Evolutionary conservation across 2,329 filamentous ascomycete species (phyloP).

Genomic region (Fusarium tjaetaba): DNA sequence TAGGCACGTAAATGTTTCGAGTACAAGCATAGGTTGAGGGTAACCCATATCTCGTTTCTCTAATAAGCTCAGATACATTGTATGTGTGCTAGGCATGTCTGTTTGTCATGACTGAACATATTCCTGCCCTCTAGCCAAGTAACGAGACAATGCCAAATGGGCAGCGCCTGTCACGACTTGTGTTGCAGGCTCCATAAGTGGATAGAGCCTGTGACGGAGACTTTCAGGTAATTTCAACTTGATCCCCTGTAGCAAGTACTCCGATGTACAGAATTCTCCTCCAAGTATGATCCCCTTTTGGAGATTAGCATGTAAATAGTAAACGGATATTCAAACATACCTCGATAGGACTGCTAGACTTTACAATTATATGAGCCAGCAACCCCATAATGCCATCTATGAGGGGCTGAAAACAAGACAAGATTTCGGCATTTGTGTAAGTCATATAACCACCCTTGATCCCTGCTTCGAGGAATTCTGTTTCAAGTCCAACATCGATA

Average conservation of each 20-base stretch:
- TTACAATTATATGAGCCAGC: background rate
- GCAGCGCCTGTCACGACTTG: background rate
- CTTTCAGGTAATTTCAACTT: background rate
- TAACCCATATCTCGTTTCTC: fast-evolving
- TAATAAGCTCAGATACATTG: background rate
- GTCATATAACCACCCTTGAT: background rate
- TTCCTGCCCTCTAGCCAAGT: fast-evolving
- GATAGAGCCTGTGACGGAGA: background rate
- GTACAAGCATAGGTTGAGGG: fast-evolving
- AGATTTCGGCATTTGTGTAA: background rate
- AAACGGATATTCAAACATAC: background rate
- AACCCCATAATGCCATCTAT: fast-evolving
- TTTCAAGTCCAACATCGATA: background rate
- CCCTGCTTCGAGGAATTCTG: fast-evolving
- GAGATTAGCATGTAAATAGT: background rate
- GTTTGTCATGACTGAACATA: background rate
- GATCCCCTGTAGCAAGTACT: background rate
- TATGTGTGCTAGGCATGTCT: fast-evolving
- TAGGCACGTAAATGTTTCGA: fast-evolving
- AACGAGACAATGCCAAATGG: background rate
- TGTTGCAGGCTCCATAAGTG: background rate
- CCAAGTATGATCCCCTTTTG: background rate
- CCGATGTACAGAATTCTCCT: background rate
- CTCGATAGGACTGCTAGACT: background rate
- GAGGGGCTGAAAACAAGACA: background rate